Conservation (phyloP, 202 grass and related monocot genomes). For the Dendrocalamus latiflorus region DNA sequence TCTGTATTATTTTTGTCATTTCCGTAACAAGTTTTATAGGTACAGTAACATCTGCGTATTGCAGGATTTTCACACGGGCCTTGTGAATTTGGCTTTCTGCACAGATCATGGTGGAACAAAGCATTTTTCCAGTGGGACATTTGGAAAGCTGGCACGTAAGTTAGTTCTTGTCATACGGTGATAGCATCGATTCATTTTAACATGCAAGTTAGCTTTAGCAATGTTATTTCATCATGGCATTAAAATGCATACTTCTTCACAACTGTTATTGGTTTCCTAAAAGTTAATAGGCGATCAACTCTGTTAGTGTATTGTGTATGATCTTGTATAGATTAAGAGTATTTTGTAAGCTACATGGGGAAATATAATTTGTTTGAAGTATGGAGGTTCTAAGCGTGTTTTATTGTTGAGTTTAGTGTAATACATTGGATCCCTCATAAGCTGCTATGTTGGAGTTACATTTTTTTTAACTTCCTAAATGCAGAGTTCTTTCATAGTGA, state of each 20-base stretch:
- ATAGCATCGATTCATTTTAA: background rate
- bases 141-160: constrained; percentile 30
- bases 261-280: background rate
- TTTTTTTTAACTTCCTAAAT: no score
- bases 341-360: no score
- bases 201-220: background rate
- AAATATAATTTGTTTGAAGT: no score
- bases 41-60: background rate
- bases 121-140: constrained; percentile 8
- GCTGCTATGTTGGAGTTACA: background rate
- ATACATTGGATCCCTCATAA: no score
- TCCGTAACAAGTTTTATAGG: background rate
- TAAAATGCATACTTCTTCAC: background rate
- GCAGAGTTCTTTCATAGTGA: constrained; percentile 16
- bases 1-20: background rate
- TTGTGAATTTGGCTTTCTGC: constrained; percentile 26
- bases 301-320: background rate
- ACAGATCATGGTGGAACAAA: constrained; percentile 12
- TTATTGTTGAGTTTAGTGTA: no score
- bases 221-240: background rate
- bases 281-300: background rate
- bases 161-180: background rate
- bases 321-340: background rate
- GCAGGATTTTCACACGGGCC: constrained; percentile 35
- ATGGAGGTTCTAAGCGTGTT: no score